Evolutionary conservation across 305 asterid genomes (phyloP), one percentile per base, ranked within the genome.

Genomic region (Coffea humblotiana): DNA sequence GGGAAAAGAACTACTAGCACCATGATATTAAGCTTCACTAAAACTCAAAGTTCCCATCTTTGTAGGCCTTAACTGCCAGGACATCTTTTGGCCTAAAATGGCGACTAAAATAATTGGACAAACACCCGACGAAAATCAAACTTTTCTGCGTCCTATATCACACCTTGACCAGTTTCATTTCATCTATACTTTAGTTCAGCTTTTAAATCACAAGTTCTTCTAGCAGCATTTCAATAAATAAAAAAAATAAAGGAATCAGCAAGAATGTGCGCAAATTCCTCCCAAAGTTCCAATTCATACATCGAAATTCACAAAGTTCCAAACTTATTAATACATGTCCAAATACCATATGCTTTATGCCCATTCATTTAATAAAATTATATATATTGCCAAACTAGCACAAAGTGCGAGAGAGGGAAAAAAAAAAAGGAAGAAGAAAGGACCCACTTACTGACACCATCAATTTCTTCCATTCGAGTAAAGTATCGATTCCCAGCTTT

Each of bases 401-500:
- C 13, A 9, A 43, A 54, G 13, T 56, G 49, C 23, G 32, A 29
- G 7, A 9, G 32, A 7, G 72, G 23, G 45, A 61, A 48, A 63
- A 29, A 32, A n/a, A 27, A 37, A 40, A 9, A 64, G 9, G 45
- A 75, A 14, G 23, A 25, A 78, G 35, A 49, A 72, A 40, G 66
- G 67, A 78, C 74, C 76, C 84, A 90, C 96, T 91, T 89, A 93
- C 99, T 87, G 80, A 83, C 68, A 79, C 98, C 97, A 84, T 96
- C 99, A 81, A 91, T 78, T 85, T 87, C 87, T 79, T 91, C 95
- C n/a, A 80, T 87, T 81, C 90, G 86, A 65, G 90, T 78, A 80
- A 92, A 94, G 87, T 96, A 96, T 21, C 90, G 91, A 86, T 96
- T 96, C 76, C 99, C 98, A n/a, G 86, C 70, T 90, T 90, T 96